phyloP scores from a whole-genome alignment of 495 filamentous ascomycete species.

The Xylaria venustula region DNA sequence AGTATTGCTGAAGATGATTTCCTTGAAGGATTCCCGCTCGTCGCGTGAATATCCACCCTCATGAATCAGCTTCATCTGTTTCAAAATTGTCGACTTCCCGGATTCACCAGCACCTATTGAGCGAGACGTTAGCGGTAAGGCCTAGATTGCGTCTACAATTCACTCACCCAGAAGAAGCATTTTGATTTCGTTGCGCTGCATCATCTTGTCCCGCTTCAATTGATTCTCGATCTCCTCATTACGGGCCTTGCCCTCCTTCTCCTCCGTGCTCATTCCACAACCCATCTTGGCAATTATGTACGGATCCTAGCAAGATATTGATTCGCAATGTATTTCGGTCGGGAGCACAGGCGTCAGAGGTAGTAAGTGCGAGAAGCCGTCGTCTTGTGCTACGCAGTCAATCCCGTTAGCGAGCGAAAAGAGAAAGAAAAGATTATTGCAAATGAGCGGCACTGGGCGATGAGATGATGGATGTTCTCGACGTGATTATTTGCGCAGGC shows the following conservation, averaged over 20 bases:
- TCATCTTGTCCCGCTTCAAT: constrained; percentile 91
- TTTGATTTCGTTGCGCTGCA: constrained; percentile 97
- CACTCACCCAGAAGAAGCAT: constrained; percentile 93
- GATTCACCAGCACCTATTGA: constrained; percentile 93
- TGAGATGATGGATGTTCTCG: neutral
- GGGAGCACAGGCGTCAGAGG: neutral
- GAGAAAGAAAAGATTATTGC: neutral
- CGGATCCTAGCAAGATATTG: constrained; percentile 7
- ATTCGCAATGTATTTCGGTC: neutral
- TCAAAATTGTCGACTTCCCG: constrained; percentile 97
- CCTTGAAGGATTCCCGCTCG: constrained; percentile 83
- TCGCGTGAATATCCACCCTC: constrained; percentile 77
- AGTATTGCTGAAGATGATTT: constrained; percentile 98
- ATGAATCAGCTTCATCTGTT: constrained; percentile 97
- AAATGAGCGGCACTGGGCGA: neutral
- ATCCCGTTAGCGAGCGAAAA: constrained; percentile 1
- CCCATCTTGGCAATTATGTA: constrained; percentile 72
- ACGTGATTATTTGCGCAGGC: neutral
- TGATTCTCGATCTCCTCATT: constrained; percentile 99
- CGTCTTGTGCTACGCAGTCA: neutral
- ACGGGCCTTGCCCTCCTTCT: constrained; percentile 99
- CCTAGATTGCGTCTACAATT: neutral
- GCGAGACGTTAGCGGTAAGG: constrained; percentile 2
- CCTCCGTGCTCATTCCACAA: constrained; percentile 99
- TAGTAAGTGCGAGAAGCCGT: neutral